Evolutionary conservation across 2,329 filamentous ascomycete genomes (phyloP).

Genomic region (Hypoxylon sp.): DNA sequence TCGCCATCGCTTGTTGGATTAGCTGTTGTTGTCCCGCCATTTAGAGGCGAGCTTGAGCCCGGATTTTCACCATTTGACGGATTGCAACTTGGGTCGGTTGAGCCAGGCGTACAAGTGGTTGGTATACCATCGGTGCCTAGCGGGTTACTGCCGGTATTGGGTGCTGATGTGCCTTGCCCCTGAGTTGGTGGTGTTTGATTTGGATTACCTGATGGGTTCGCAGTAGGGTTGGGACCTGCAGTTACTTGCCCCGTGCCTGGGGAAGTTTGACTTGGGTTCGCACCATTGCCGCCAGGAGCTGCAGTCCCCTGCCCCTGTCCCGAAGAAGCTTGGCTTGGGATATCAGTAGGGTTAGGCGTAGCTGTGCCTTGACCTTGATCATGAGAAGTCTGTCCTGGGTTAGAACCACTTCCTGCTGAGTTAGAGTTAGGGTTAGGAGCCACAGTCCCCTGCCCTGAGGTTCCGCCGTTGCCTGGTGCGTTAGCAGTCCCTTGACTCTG

Average conservation of each 20-base stretch:
- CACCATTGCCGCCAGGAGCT: conserved; percentile 5
- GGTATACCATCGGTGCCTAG: neutral
- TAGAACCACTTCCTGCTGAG: too few relatives aligned
- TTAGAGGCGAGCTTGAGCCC: conserved; percentile 22
- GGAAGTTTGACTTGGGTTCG: conserved; percentile 1
- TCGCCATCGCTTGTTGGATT: conserved; percentile 18
- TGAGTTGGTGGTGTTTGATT: neutral
- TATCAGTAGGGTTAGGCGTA: conserved; percentile 17
- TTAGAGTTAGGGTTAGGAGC: too few relatives aligned
- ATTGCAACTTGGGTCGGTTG: conserved; percentile 20
- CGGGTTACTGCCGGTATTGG: too few relatives aligned
- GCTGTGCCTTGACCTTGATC: conserved; percentile 12
- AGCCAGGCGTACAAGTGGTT: conserved; percentile 24
- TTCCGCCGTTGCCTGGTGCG: conserved; percentile 3
- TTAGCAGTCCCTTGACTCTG: conserved; percentile 17
- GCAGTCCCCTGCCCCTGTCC: neutral
- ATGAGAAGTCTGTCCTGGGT: neutral
- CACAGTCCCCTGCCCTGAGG: neutral
- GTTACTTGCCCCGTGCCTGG: conserved; percentile 5
- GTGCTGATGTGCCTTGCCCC: neutral
- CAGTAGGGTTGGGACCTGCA: neutral
- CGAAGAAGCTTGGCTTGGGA: conserved; percentile 1
- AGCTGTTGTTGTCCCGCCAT: conserved; percentile 12
- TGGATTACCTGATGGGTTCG: neutral
- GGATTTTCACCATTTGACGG: conserved; percentile 15